Conservation (phyloP, 192 early-diverging fungal genomes). For the Powellomyces hirtus region DNA sequence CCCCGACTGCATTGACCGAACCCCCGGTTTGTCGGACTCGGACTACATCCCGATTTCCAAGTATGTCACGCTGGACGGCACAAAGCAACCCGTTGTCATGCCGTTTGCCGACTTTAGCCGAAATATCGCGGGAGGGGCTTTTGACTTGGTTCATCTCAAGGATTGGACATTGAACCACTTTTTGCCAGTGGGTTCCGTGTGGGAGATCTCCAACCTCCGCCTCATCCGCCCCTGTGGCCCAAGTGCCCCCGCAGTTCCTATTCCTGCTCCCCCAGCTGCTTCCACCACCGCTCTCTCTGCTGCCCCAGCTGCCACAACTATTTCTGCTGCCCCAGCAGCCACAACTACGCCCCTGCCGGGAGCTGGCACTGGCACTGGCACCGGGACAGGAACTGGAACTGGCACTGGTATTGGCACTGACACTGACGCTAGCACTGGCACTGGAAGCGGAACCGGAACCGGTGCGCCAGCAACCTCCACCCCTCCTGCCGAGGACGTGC, state of each 20-base stretch:
- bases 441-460: too few relatives aligned
- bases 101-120: constrained; percentile 23
- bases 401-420: background rate
- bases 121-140: background rate
- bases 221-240: constrained; percentile 13
- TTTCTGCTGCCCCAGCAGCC: background rate
- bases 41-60: constrained; percentile 28
- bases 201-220: constrained; percentile 19
- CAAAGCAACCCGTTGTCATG: constrained; percentile 20
- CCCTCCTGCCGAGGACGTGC: background rate
- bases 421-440: too few relatives aligned
- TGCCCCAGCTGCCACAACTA: background rate
- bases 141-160: constrained; percentile 35
- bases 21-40: constrained; percentile 15
- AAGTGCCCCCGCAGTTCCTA: background rate
- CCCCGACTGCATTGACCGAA: constrained; percentile 20
- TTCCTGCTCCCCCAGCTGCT: background rate
- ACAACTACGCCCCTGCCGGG: background rate
- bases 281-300: background rate
- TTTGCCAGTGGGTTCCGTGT: constrained; percentile 2
- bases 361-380: background rate
- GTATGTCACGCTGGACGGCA: constrained; percentile 22
- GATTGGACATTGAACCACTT: constrained; percentile 28
- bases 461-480: too few relatives aligned
- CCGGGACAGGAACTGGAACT: background rate